Evolutionary conservation across 805 yeast genomes (phyloP).

Genomic region (Cyberlindnera subsufficiens): DNA sequence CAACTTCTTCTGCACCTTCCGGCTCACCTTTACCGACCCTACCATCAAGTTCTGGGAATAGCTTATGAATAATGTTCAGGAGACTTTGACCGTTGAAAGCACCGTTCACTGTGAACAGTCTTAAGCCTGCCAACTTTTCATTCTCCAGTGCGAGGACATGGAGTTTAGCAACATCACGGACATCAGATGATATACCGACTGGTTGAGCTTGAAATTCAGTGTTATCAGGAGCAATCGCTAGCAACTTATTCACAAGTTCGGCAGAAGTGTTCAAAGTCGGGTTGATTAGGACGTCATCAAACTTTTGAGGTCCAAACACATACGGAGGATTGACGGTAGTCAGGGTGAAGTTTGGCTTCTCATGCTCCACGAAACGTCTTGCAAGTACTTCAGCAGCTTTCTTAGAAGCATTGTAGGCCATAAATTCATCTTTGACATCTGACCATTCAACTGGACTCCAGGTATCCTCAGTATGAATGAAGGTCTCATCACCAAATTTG

Average conservation of each 20-base stretch:
- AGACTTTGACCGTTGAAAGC: slow-evolving; percentile 21
- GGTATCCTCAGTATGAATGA: slow-evolving; percentile 36
- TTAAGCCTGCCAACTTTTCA: slow-evolving; percentile 18
- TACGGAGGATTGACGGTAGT: slow-evolving; percentile 48
- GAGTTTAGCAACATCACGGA: slow-evolving; percentile 42
- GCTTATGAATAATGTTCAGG: slow-evolving; percentile 22
- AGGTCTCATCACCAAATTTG: slow-evolving; percentile 28
- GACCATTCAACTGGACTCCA: slow-evolving; percentile 54
- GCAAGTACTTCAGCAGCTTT: slow-evolving; percentile 56
- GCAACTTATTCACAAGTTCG: slow-evolving; percentile 25
- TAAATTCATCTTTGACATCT: slow-evolving; percentile 30
- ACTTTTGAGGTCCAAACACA: slow-evolving; percentile 57
- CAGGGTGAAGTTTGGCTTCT: slow-evolving; percentile 35
- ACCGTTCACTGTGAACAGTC: slow-evolving; percentile 26
- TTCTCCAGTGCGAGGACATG: slow-evolving; percentile 32
- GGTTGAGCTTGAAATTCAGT: slow-evolving; percentile 20
- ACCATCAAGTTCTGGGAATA: slow-evolving; percentile 36
- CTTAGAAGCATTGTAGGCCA: slow-evolving; percentile 54
- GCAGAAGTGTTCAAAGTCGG: slow-evolving; percentile 39
- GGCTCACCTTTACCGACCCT: slow-evolving; percentile 38
- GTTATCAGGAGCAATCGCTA: slow-evolving; percentile 25
- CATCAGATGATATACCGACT: slow-evolving; percentile 28
- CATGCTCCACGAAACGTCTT: slow-evolving; percentile 42
- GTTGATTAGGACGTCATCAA: slow-evolving; percentile 36
- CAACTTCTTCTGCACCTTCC: slow-evolving; percentile 16